These are phyloP conservation scores for Penicillium sp. DNA, from an alignment of 2,329 filamentous ascomycete genomes.

Conservation along the genomic window DNA sequence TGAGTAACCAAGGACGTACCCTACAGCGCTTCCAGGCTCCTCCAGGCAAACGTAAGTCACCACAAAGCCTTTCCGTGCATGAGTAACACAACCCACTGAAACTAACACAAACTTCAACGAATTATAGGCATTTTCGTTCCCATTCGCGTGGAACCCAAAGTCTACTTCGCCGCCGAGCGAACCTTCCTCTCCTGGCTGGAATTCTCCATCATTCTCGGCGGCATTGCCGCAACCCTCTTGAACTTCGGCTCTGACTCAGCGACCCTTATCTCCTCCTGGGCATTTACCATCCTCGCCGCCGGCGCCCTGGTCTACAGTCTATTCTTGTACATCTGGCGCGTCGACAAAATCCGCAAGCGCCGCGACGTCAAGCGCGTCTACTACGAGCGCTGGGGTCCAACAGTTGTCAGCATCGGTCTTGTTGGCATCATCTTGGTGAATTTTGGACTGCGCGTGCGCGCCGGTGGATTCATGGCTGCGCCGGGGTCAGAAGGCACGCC, in stretches of 20 bases:
- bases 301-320: slow-evolving; percentile 79
- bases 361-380: slow-evolving; percentile 73
- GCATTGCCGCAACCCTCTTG: slow-evolving; percentile 78
- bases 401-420: slow-evolving; percentile 68
- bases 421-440: slow-evolving; percentile 74
- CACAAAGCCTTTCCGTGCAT: background rate
- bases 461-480: slow-evolving; percentile 37
- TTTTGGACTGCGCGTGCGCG: slow-evolving; percentile 73
- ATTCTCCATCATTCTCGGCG: slow-evolving; percentile 90
- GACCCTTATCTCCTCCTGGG: slow-evolving; percentile 68
- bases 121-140: slow-evolving; percentile 86
- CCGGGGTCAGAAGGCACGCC: slow-evolving; percentile 10
- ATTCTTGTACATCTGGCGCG: slow-evolving; percentile 82
- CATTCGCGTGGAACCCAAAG: slow-evolving; percentile 93
- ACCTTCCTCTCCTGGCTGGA: slow-evolving; percentile 98
- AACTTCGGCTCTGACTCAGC: slow-evolving; percentile 68
- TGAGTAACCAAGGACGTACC: slow-evolving; percentile 45
- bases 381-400: slow-evolving; percentile 87
- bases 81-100: slow-evolving; percentile 27
- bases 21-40: slow-evolving; percentile 58
- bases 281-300: slow-evolving; percentile 80
- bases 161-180: slow-evolving; percentile 92
- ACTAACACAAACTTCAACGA: slow-evolving; percentile 31
- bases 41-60: slow-evolving; percentile 53
- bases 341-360: slow-evolving; percentile 76